Evolutionary conservation across 345 rosid species (phyloP), one percentile per base, ranked within the genome.

Genomic region (Gossypium anomalum): DNA sequence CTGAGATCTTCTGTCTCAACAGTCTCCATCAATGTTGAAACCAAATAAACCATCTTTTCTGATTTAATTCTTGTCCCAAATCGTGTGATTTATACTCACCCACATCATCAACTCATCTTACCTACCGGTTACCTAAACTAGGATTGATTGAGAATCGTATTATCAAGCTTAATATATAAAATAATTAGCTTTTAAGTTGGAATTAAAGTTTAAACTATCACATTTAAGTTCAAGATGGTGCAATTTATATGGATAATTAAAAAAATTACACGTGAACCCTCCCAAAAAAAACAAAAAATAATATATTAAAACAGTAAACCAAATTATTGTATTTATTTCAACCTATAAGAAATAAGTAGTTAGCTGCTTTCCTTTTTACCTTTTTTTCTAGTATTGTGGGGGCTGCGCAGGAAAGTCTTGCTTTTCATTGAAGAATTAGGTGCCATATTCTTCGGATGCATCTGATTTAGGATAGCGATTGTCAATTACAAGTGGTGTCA

Each of bases 361-460:
- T n/a, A 19, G 59, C 59, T 55, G 12, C 49, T 17, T n/a, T n/a
- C 14, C 41, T 15, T 38, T 34, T 27, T 29, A 2, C 14, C 34
- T 17, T 17, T 41, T 27, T 25, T 49, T 51, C 45, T 25, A 14
- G 58, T 27, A 9, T 17, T 51, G 72, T 27, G 72, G 60, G 56
- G 73, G 25, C 15, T 59, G 9, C 14, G 14, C 16, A 11, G 53
- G 53, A 66, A 52, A 44, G 52, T 66, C 29, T 44, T 66, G 41
- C 2, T 23, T 9, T 10, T 27, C 45, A 70, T 29, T 7, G 2
- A 70, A 70, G 73, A 70, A 70, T 70, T 70, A 29, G 73, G 60
- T 52, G n/a, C 10, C 73, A 52, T n/a, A 70, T 70, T 51, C 73
- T 51, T 19, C 23, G 10, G 47, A 69, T 69, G 73, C 45, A 27